These are phyloP conservation scores for Fusarium devonianum DNA, from an alignment of 2,329 filamentous ascomycete species.

Conservation along the genomic window DNA sequence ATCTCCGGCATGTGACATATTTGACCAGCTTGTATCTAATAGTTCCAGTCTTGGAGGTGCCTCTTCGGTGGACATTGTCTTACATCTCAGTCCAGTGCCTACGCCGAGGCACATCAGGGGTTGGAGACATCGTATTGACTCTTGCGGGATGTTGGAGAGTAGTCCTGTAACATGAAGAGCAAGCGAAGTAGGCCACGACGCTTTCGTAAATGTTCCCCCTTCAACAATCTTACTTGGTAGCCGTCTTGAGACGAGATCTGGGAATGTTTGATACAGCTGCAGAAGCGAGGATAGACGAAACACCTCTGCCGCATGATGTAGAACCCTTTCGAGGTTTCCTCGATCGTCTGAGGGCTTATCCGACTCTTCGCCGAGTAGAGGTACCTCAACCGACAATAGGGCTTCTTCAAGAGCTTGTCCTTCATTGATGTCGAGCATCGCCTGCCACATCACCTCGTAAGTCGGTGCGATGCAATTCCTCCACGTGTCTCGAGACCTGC, in stretches of 20 bases:
- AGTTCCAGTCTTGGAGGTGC: constrained; percentile 4
- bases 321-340: constrained; percentile 30
- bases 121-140: constrained; percentile 21
- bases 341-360: neutral
- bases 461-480: constrained; percentile 27
- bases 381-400: constrained; percentile 24
- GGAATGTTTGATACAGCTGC: constrained; percentile 51
- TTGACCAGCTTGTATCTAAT: neutral
- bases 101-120: constrained; percentile 21
- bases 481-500: constrained; percentile 30
- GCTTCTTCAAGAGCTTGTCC: constrained; percentile 30
- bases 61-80: constrained; percentile 7
- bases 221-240: constrained; percentile 32
- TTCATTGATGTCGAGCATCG: constrained; percentile 30
- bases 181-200: constrained; percentile 25
- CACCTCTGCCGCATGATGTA: constrained; percentile 47
- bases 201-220: constrained; percentile 8
- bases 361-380: constrained; percentile 8
- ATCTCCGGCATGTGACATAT: neutral
- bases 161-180: constrained; percentile 20
- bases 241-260: constrained; percentile 43
- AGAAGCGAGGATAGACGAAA: constrained; percentile 48
- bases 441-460: constrained; percentile 32
- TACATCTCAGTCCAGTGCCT: constrained; percentile 18
- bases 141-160: constrained; percentile 8